These are phyloP conservation scores for Coemansia sp. DNA, from an alignment of 192 early-diverging fungal genomes.

Conservation along the genomic window DNA sequence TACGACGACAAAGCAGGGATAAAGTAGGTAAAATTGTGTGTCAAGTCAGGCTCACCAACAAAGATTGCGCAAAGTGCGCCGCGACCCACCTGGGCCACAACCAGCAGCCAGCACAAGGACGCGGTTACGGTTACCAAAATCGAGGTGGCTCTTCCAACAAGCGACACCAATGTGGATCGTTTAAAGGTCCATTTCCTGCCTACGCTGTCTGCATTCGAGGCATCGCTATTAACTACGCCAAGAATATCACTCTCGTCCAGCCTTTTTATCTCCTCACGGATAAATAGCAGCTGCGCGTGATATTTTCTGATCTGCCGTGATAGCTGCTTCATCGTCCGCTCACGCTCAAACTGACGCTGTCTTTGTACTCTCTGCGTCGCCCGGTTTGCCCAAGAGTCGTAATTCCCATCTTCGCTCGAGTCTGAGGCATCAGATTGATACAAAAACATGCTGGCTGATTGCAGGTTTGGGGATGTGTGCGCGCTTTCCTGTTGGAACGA, in stretches of 20 bases:
- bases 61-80: slow-evolving; percentile 54
- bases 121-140: slow-evolving; percentile 24
- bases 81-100: slow-evolving; percentile 47
- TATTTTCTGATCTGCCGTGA: slow-evolving; percentile 44
- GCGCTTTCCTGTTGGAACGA: background rate
- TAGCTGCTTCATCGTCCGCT: slow-evolving; percentile 44
- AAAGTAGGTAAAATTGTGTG: slow-evolving; percentile 46
- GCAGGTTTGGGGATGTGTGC: background rate
- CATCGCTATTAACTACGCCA: background rate
- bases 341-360: slow-evolving; percentile 30
- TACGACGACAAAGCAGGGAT: slow-evolving; percentile 25
- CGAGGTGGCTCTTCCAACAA: slow-evolving; percentile 17
- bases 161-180: background rate
- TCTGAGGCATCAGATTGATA: slow-evolving; percentile 26
- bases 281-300: slow-evolving; percentile 42
- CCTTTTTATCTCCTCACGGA: slow-evolving; percentile 35
- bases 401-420: slow-evolving; percentile 27
- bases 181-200: background rate
- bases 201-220: background rate
- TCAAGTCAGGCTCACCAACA: slow-evolving; percentile 49
- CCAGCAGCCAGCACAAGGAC: slow-evolving; percentile 49
- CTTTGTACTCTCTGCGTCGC: slow-evolving; percentile 11
- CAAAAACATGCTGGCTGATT: slow-evolving; percentile 19
- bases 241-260: slow-evolving; percentile 36
- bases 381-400: slow-evolving; percentile 4